phyloP scores from a whole-genome alignment of 2,329 filamentous ascomycete species.

The Microascus cirrosus region DNA sequence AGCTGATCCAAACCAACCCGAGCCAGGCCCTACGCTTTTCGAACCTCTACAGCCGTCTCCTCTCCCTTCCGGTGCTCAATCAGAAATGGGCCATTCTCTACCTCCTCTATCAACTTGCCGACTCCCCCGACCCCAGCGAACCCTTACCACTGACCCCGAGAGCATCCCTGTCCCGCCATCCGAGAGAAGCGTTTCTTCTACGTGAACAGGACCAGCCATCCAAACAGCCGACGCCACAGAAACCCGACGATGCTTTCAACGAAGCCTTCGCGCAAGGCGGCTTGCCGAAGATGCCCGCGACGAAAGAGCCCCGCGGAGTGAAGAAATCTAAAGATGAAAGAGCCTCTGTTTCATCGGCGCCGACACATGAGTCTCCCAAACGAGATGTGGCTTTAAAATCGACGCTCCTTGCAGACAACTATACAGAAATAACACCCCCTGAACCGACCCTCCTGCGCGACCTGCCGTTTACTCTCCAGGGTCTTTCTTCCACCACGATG shows the following conservation, averaged over 20 bases:
- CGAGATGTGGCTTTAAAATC: conserved; percentile 47
- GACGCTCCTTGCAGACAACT: conserved; percentile 44
- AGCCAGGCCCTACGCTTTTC: conserved; percentile 76
- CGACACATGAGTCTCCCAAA: conserved; percentile 19
- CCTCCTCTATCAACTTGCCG: conserved; percentile 73
- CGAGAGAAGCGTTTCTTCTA: conserved; percentile 22
- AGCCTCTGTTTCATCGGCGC: conserved; percentile 1
- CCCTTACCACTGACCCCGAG: conserved; percentile 32
- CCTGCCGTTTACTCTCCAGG: conserved; percentile 85
- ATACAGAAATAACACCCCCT: conserved; percentile 44
- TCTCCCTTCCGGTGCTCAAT: conserved; percentile 83
- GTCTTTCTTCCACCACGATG: conserved; percentile 76
- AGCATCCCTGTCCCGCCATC: conserved; percentile 16
- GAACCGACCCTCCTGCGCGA: conserved; percentile 64
- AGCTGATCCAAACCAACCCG: conserved; percentile 67
- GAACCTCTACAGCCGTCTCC: conserved; percentile 78
- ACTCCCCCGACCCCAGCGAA: conserved; percentile 47
- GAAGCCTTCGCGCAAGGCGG: conserved; percentile 46
- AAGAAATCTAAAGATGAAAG: conserved; percentile 13
- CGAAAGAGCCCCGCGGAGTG: conserved; percentile 23
- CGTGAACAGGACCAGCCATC: conserved; percentile 22
- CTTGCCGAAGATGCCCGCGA: conserved; percentile 30
- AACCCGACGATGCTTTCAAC: conserved; percentile 33
- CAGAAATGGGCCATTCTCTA: conserved; percentile 97
- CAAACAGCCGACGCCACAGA: conserved; percentile 23